Base-by-base conservation (phyloP, 768 basidiomycete genomes). In the Gloeophyllum trabeum region DNA sequence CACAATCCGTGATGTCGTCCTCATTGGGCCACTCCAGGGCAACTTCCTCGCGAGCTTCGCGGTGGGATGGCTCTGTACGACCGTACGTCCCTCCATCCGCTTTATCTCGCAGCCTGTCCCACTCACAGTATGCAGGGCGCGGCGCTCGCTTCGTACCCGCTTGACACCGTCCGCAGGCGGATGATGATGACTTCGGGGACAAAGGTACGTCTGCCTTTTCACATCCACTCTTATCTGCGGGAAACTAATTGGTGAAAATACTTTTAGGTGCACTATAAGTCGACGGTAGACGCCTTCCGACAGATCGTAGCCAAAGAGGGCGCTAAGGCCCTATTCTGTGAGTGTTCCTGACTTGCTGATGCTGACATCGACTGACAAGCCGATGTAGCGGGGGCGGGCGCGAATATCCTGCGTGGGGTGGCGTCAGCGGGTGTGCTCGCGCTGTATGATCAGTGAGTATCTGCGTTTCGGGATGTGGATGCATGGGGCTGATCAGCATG, bases 331-430 rank as follows among this genome's bases (percentile, higher is more conserved):
- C 49, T 69, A 24, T 66, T 69, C n/a, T n/a, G n/a, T 46, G 59
- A 61, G n/a, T n/a, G n/a, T n/a, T 63, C 44, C 5, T 64, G 49
- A 18, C 13, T 18, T 19, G 25, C 16, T 13, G 35, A 37, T 6
- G 21, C 39, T 45, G 6, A 51, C 39, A 4, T 13, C 35, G 39
- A 37, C 10, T 30, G 20, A 19, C 56, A 54, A 51, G 67, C 63
- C 23, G 61, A 70, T 53, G 66, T 70, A 75, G 76, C 73, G 59
- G 75, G 77, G 51, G 75, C 73, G 44, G 75, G 73, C 49, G 72
- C 70, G 44, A 73, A 73, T 54, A 62, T 66, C 38, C 41, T 79
- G 52, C 75, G 77, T 57, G 74, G 78, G 59, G 46, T 65, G n/a
- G 62, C 62, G 5, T 55, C 54, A n/a, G 62, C 62, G 18, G 62